Base-by-base conservation (phyloP, 352 stramenopile species). In the Pythium vanterpoolii region DNA sequence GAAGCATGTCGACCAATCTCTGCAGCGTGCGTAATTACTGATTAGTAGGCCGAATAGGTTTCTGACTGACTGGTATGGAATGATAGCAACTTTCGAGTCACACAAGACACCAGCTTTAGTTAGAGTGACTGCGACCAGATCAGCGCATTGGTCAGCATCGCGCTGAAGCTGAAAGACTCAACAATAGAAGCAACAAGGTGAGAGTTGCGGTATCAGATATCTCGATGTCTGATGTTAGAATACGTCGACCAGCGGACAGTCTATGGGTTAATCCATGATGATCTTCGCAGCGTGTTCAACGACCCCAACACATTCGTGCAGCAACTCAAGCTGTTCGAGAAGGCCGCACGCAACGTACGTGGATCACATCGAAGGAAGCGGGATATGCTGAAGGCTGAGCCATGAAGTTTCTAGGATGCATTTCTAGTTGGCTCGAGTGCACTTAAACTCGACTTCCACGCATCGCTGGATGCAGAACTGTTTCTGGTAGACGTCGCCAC, bases 371-470 rank as follows among this genome's bases (percentile, higher is more conserved):
- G n/a, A 18, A 47, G 4, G 18, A 30, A 14, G 19, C 28, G 3
- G 11, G 9, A 47, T 14, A 7, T n/a, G 4, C 4, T 31, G 42
- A 23, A 47, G 6, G 9, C 3, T 47, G 21, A 34, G 24, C 4
- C 23, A 2, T 19, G 26, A 19, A 9, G 4, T 21, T 50, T n/a
- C 13, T n/a, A 88, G 76, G 79, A 89, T 44, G 63, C 71, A 0
- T 89, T 89, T 61, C 19, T 83, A 0, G 74, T 89, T 10, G 76
- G 56, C 42, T 80, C 71, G 16, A 86, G 69, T 33, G 69, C 73
- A 13, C 64, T 89, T 5, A 89, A 87, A 63, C 45, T 89, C 28
- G 71, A 87, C 48, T 89, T 87, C 24, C 52, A 66, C 11, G 71
- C 80, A 18, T 67, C 56, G 4, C 45, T 89, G 19, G 79, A 89